These are phyloP conservation scores for Brassica nigra DNA, from an alignment of 345 rosid species.

Conservation along the genomic window DNA sequence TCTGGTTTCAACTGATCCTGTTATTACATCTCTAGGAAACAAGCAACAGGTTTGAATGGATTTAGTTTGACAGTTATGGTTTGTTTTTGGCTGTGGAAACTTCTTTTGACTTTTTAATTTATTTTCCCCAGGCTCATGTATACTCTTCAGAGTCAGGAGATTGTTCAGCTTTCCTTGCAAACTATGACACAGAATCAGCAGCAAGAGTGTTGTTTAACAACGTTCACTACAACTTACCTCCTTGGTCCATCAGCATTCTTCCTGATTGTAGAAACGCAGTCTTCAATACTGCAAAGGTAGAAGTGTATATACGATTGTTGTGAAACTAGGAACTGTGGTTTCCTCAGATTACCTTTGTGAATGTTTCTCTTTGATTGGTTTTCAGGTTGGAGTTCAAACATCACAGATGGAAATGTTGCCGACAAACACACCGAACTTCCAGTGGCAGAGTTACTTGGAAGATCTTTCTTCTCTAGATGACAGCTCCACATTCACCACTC, in stretches of 20 bases:
- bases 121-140: constrained; percentile 65
- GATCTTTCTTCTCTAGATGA: constrained; percentile 72
- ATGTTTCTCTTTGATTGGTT: constrained; percentile 9
- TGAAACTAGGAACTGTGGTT: background rate
- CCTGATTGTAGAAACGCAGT: constrained; percentile 97
- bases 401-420: constrained; percentile 93
- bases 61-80: background rate
- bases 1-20: constrained; percentile 80
- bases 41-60: constrained; percentile 69
- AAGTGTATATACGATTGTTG: background rate
- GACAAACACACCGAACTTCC: constrained; percentile 50
- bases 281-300: constrained; percentile 96
- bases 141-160: constrained; percentile 78
- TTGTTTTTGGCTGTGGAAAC: constrained; percentile 8
- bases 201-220: constrained; percentile 85
- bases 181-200: constrained; percentile 83
- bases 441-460: constrained; percentile 90
- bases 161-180: constrained; percentile 95
- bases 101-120: background rate
- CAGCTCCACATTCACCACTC: constrained; percentile 61
- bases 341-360: background rate
- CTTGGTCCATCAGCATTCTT: constrained; percentile 98
- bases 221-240: constrained; percentile 96
- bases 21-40: constrained; percentile 76
- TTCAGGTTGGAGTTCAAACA: constrained; percentile 93